Conservation (phyloP, 164 flowering plant species). For the Nymphaea colorata region DNA sequence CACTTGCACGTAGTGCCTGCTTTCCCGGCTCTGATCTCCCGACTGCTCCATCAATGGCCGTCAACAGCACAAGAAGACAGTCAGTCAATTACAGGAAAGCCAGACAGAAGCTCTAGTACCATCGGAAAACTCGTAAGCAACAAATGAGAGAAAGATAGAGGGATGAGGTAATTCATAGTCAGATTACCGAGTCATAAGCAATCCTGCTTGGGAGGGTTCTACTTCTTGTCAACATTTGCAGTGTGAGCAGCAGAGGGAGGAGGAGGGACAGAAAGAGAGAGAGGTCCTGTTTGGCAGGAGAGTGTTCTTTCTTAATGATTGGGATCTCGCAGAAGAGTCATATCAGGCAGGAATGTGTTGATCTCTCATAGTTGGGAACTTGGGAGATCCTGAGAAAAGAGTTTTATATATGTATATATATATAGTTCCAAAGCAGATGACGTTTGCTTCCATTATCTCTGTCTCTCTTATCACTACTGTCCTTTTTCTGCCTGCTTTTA, state of each 20-base stretch:
- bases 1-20: conserved; percentile 37
- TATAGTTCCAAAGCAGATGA: conserved; percentile 8
- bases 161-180: background rate
- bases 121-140: background rate
- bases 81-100: background rate
- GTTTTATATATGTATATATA: conserved; percentile 10
- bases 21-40: conserved; percentile 33
- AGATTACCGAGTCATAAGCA: conserved; percentile 26
- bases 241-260: background rate
- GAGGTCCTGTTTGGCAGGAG: background rate
- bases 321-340: background rate
- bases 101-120: background rate
- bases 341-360: too few species aligned
- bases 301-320: background rate
- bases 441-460: conserved; percentile 9
- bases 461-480: conserved; percentile 3
- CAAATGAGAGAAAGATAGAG: background rate
- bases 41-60: background rate
- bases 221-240: conserved; percentile 18
- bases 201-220: conserved; percentile 45
- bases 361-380: too few species aligned
- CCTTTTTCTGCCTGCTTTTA: background rate
- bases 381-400: too few species aligned
- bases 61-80: too few species aligned
- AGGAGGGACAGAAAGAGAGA: background rate